These are phyloP conservation scores for Zymoseptoria brevis DNA, from an alignment of 2,329 filamentous ascomycete genomes.

Conservation along the genomic window DNA sequence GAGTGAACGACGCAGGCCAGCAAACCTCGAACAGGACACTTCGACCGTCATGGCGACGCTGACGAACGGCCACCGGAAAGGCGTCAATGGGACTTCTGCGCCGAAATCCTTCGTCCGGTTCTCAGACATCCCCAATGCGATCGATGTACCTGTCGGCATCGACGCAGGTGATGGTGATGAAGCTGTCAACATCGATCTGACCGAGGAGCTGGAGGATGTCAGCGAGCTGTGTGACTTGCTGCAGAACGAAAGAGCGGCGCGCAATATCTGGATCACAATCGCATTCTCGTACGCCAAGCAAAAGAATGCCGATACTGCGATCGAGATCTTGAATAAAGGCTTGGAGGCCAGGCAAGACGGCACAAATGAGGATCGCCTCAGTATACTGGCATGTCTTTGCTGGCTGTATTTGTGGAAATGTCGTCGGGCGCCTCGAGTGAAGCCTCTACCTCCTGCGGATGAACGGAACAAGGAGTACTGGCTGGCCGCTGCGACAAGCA, in stretches of 20 bases:
- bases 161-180: constrained; percentile 49
- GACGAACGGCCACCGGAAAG: constrained; percentile 46
- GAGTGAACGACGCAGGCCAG: neutral
- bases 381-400: constrained; percentile 74
- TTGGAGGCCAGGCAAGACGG: constrained; percentile 56
- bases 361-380: constrained; percentile 73
- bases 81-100: constrained; percentile 40
- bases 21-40: neutral
- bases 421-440: constrained; percentile 64
- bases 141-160: constrained; percentile 56
- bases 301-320: constrained; percentile 77
- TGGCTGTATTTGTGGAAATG: constrained; percentile 91
- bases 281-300: constrained; percentile 95
- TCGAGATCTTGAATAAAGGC: constrained; percentile 64
- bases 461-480: constrained; percentile 89
- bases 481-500: constrained; percentile 80
- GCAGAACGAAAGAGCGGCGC: constrained; percentile 85
- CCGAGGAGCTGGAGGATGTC: constrained; percentile 74
- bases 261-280: constrained; percentile 97
- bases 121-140: constrained; percentile 53
- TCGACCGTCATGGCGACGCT: constrained; percentile 43
- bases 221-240: constrained; percentile 91
- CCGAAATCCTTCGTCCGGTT: constrained; percentile 42
- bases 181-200: constrained; percentile 86
- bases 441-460: constrained; percentile 56